Evolutionary conservation across 2,329 filamentous ascomycete genomes (phyloP).

Genomic region (Fusarium kyushuense): DNA sequence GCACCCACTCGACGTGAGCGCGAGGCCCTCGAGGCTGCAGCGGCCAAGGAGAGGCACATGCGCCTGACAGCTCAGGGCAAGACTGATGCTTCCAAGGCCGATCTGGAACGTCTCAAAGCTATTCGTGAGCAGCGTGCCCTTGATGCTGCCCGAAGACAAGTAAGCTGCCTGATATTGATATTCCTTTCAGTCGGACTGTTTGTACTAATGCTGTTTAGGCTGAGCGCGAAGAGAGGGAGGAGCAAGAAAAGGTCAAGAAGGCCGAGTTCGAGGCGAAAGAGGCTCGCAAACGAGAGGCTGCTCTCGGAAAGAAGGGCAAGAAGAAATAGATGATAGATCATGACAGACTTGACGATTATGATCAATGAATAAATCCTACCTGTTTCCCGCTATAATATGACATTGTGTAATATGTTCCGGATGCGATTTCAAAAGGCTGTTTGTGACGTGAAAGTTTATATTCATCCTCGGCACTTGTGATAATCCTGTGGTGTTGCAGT

Average conservation of each 20-base stretch:
- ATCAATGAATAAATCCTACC: conserved; percentile 3
- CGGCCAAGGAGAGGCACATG: conserved; percentile 90
- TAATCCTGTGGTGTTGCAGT: not conserved
- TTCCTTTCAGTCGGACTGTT: too few relatives aligned
- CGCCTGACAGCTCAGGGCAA: conserved; percentile 95
- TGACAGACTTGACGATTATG: conserved; percentile 2
- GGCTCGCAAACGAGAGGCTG: conserved; percentile 65
- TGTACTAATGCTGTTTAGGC: conserved; percentile 57
- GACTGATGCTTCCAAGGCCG: conserved; percentile 93
- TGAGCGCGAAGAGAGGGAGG: conserved; percentile 69
- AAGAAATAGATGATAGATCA: conserved; percentile 53
- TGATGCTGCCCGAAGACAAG: conserved; percentile 85
- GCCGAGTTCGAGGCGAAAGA: conserved; percentile 67
- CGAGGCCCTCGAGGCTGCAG: conserved; percentile 85
- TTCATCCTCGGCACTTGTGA: not conserved
- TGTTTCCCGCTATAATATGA: not conserved
- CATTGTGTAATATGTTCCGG: not conserved
- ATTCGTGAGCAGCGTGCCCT: conserved; percentile 89
- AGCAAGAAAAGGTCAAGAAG: conserved; percentile 61
- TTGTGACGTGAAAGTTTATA: not conserved
- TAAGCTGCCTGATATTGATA: conserved; percentile 50
- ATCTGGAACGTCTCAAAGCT: conserved; percentile 83
- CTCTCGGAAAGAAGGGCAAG: conserved; percentile 62
- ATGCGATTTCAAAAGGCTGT: not conserved
- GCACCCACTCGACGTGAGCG: conserved; percentile 66